Evolutionary conservation across 2,329 filamentous ascomycete genomes (phyloP), one percentile per base, ranked within the genome.

Genomic region (Pseudonectria buxi): DNA sequence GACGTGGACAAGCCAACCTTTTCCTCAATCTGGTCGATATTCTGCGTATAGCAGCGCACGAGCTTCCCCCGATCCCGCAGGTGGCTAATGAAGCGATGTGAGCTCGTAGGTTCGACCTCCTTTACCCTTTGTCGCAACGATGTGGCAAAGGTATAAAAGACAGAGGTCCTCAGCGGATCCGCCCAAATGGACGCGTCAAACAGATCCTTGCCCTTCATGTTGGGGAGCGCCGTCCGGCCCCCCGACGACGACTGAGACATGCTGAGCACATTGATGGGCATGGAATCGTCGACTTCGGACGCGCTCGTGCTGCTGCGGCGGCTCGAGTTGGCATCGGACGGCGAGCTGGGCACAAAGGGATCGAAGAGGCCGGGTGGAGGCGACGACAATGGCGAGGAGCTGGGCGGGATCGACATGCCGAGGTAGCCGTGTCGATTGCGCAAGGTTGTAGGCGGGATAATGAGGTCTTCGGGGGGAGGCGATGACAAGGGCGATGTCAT

Each of bases 131-230:
- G 71, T 18, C 81, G 70, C 5, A 86, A 59, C 0, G 76, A 79
- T 0, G 81, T 81, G 25, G 81, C 76, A 49, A 86, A 86, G 10
- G 74, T 81, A 51, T 85, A 85, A 44, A 86, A 85, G 9, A 84
- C 76, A 0, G 78, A 79, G 0, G 81, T 86, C 30, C 77, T 75
- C 12, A 78, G 57, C 0, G 80, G 76, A 49, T 84, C 79, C 1
- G 76, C 66, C 76, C 81, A 86, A 37, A 86, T 76, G 18, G 78
- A 77, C 12, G 74, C 72, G 56, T 86, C 81, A 46, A 86, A 86
- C 3, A 86, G 61, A 49, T 86, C 81, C 36, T 76, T 74, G 3
- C 82, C 82, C 53, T 83, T 83, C 56, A 85, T 72, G 30, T 79
- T 76, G 2, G 76, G 75, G 1, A 81, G 54, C 1, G 56, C 56